Evolutionary conservation across 2,329 filamentous ascomycete species (phyloP).

Genomic region (Trichoderma aggressivum): DNA sequence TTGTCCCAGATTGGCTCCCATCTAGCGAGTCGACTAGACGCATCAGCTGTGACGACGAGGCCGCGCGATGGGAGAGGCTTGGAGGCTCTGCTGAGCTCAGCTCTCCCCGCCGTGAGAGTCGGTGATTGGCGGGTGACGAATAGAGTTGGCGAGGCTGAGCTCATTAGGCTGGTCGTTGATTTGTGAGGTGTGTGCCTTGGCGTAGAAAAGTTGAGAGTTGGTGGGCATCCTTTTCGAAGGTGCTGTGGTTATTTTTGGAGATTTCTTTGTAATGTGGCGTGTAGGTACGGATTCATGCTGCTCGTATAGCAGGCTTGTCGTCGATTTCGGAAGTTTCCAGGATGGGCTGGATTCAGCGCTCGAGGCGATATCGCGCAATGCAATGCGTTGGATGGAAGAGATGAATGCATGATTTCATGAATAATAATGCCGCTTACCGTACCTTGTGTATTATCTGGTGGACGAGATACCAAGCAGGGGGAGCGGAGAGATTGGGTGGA

Average conservation of each 20-base stretch:
- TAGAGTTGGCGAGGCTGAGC: constrained; percentile 9
- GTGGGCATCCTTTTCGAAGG: neutral
- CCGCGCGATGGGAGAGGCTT: constrained; percentile 10
- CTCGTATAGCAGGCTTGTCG: neutral
- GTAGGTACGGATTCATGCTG: neutral
- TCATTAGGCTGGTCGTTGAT: neutral
- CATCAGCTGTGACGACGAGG: constrained; percentile 16
- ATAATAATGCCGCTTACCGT: neutral
- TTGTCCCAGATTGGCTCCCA: neutral
- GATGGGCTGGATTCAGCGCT: neutral
- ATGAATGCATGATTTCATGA: neutral
- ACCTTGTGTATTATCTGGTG: neutral
- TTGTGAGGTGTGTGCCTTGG: neutral
- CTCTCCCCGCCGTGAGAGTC: neutral
- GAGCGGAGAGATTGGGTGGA: neutral
- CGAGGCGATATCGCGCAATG: neutral
- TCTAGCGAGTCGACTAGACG: neutral
- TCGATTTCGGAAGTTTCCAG: neutral
- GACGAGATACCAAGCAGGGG: neutral
- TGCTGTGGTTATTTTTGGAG: neutral
- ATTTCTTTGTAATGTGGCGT: neutral
- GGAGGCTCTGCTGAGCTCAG: neutral
- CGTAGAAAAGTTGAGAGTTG: neutral
- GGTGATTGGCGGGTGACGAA: neutral
- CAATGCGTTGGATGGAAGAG: neutral